Conservation (phyloP, 768 basidiomycete species). For the Tylopilus balloui region DNA sequence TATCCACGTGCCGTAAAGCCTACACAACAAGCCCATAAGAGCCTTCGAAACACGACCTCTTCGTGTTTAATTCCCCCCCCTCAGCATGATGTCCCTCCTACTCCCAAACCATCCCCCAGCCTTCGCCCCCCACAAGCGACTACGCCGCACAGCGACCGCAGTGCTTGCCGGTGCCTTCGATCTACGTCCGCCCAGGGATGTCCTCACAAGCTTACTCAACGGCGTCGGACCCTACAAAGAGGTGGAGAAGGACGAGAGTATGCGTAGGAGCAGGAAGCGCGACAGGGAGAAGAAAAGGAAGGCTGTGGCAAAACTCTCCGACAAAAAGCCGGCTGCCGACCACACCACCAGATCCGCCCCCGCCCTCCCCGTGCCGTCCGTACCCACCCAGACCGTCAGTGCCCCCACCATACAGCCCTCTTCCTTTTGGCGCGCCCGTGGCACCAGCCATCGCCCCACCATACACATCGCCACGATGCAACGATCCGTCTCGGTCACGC, state of each 20-base stretch:
- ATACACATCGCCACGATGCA: conserved; percentile 69
- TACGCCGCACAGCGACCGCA: conserved; percentile 63
- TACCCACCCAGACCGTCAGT: conserved; percentile 24
- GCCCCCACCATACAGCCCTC: conserved; percentile 36
- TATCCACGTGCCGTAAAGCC: conserved; percentile 35
- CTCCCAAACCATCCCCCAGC: conserved; percentile 8
- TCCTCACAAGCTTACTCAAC: conserved; percentile 74
- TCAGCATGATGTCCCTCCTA: conserved; percentile 21
- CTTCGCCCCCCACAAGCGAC: conserved; percentile 31
- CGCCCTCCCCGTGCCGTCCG: conserved; percentile 12
- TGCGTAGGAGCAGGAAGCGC: conserved; percentile 50
- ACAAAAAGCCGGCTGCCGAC: conserved; percentile 28
- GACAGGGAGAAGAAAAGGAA: conserved; percentile 47
- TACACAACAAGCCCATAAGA: conserved; percentile 34
- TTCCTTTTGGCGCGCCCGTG: conserved; percentile 61
- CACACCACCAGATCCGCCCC: conserved; percentile 14
- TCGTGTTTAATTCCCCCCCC: conserved; percentile 16
- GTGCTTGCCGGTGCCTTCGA: conserved; percentile 78
- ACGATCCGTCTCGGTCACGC: conserved; percentile 70
- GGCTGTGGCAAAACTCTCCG: conserved; percentile 33
- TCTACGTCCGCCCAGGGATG: conserved; percentile 61
- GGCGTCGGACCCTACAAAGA: conserved; percentile 64
- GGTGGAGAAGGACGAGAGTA: conserved; percentile 58
- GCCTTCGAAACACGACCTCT: conserved; percentile 32
- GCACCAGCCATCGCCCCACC: conserved; percentile 41